Evolutionary conservation across 371 early-diverging fungal genomes (phyloP).

Genomic region (Lichtheimia hyalospora): DNA sequence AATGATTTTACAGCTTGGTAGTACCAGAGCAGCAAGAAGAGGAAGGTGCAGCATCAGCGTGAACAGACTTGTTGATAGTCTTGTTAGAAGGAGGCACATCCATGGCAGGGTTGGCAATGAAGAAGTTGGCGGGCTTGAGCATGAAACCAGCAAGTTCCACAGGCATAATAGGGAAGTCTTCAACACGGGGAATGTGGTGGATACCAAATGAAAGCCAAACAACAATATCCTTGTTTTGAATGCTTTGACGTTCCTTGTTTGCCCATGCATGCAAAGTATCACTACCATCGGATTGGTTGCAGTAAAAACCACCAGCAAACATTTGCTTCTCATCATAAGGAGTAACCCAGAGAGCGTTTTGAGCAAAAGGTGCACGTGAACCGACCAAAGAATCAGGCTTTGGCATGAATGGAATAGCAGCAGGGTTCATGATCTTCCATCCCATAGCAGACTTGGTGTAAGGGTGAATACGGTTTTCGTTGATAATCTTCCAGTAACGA

Average conservation of each 20-base stretch:
- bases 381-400: slow-evolving; percentile 46
- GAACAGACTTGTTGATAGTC: slow-evolving; percentile 38
- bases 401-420: slow-evolving; percentile 39
- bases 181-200: slow-evolving; percentile 52
- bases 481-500: slow-evolving; percentile 53
- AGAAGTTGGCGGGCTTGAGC: slow-evolving; percentile 54
- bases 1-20: slow-evolving; percentile 30
- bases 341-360: slow-evolving; percentile 53
- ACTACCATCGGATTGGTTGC: slow-evolving; percentile 44
- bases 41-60: slow-evolving; percentile 25
- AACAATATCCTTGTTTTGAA: slow-evolving; percentile 46
- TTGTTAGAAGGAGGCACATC: slow-evolving; percentile 52
- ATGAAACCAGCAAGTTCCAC: slow-evolving; percentile 49
- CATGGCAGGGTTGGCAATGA: slow-evolving; percentile 47
- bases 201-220: slow-evolving; percentile 57
- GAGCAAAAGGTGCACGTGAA: slow-evolving; percentile 52
- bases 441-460: slow-evolving; percentile 45
- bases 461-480: slow-evolving; percentile 42
- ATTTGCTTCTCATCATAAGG: slow-evolving; percentile 50
- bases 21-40: slow-evolving; percentile 24
- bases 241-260: slow-evolving; percentile 24
- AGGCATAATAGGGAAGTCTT: slow-evolving; percentile 59
- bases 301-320: slow-evolving; percentile 58
- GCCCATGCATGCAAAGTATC: slow-evolving; percentile 40
- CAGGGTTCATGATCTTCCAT: slow-evolving; percentile 42